Evolutionary conservation across 1,284 basidiomycete genomes (phyloP).

Genomic region (Sporisorium iseilematis-ciliati): DNA sequence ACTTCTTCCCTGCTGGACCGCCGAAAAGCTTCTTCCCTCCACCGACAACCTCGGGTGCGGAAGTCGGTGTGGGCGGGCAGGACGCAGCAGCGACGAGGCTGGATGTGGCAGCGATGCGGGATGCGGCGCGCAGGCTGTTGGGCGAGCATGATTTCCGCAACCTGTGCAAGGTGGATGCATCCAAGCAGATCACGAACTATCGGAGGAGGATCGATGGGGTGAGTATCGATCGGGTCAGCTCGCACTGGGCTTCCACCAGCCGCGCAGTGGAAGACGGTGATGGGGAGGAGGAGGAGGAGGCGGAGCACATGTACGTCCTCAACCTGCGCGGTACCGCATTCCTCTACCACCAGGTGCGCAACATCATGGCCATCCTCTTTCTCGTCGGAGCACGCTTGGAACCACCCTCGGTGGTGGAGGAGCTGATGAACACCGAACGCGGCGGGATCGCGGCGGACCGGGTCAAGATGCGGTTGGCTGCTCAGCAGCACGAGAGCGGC

Average conservation of each 20-base stretch:
- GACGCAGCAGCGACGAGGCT: slow-evolving; percentile 33
- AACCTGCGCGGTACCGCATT: slow-evolving; percentile 91
- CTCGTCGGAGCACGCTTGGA: slow-evolving; percentile 88
- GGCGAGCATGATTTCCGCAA: slow-evolving; percentile 97
- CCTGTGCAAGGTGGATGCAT: slow-evolving; percentile 92
- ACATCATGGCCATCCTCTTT: slow-evolving; percentile 93
- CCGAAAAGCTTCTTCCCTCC: slow-evolving; percentile 35
- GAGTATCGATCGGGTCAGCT: slow-evolving; percentile 72
- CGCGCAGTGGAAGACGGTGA: background rate
- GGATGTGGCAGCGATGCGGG: slow-evolving; percentile 76
- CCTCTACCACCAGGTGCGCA: slow-evolving; percentile 95
- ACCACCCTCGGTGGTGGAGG: slow-evolving; percentile 77
- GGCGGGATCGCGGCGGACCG: slow-evolving; percentile 50
- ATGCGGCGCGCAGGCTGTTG: slow-evolving; percentile 79
- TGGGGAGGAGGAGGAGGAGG: slow-evolving; percentile 35
- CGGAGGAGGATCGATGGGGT: slow-evolving; percentile 77
- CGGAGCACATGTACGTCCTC: slow-evolving; percentile 76
- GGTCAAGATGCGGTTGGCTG: slow-evolving; percentile 30
- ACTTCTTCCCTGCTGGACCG: slow-evolving; percentile 77
- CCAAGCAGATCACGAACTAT: slow-evolving; percentile 90
- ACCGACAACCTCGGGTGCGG: too few species aligned
- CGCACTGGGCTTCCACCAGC: slow-evolving; percentile 37
- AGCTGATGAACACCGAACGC: slow-evolving; percentile 79
- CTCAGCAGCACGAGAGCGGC: background rate
- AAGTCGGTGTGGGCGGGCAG: background rate